These are phyloP conservation scores for Marasmius sp. DNA, from an alignment of 1,284 basidiomycete genomes.

Conservation along the genomic window DNA sequence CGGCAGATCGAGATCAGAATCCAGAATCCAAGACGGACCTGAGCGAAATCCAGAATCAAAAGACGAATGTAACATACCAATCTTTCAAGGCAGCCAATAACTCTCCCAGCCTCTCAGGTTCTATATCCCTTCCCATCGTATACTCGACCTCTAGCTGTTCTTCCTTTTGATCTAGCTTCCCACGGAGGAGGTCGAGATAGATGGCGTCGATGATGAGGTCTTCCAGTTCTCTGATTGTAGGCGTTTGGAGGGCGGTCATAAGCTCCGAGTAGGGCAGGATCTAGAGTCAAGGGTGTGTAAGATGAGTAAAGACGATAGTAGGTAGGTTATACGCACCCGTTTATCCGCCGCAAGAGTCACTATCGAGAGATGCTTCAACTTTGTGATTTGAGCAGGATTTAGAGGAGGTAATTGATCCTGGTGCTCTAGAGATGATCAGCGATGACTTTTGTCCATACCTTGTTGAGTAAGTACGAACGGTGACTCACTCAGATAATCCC, in stretches of 20 bases:
- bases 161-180: slow-evolving; percentile 90
- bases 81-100: slow-evolving; percentile 64
- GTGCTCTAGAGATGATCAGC: slow-evolving; percentile 46
- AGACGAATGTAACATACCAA: slow-evolving; percentile 54
- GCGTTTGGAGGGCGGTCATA: slow-evolving; percentile 66
- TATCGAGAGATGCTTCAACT: slow-evolving; percentile 91
- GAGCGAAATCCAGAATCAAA: not conserved
- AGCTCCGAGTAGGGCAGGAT: slow-evolving; percentile 74
- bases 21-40: not conserved
- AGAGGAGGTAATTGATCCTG: slow-evolving; percentile 68
- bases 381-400: slow-evolving; percentile 71
- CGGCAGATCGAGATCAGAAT: not conserved
- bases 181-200: slow-evolving; percentile 85
- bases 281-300: slow-evolving; percentile 33
- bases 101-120: slow-evolving; percentile 61
- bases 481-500: slow-evolving; percentile 67
- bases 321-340: slow-evolving; percentile 52
- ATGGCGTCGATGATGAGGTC: slow-evolving; percentile 95
- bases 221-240: slow-evolving; percentile 82
- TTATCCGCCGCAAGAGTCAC: slow-evolving; percentile 75
- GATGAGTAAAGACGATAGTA: not conserved
- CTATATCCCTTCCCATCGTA: slow-evolving; percentile 86
- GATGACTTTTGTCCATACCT: slow-evolving; percentile 8
- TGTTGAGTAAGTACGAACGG: not conserved
- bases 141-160: slow-evolving; percentile 87